Evolutionary conservation across 768 basidiomycete species (phyloP), one percentile per base, ranked within the genome.

Genomic region (Strobilomyces dryophilus): DNA sequence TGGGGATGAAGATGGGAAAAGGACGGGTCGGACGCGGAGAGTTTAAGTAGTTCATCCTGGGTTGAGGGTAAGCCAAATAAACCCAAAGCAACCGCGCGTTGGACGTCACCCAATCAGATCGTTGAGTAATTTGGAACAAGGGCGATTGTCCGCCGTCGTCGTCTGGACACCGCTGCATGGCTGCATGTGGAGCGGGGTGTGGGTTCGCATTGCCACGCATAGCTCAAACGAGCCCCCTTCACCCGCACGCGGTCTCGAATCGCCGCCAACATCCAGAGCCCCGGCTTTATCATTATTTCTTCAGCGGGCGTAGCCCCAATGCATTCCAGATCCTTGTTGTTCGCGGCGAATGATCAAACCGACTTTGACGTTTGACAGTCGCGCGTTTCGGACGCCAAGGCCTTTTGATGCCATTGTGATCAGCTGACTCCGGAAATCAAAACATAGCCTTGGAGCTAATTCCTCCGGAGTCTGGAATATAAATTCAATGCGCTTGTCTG

Each of bases 1-100:
- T 40, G 49, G 41, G 45, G 57, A 45, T 32, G 55, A 55, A 65
- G 63, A 67, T 63, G 65, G 56, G 59, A 51, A 57, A 53, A 26
- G 58, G 52, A 47, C 51, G 3, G 20, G n/a, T 24, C 14, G 1
- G 48, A 50, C 26, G 14, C 21, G 24, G 49, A 10, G 47, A 37
- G 58, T 62, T 71, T 71, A 69, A 71, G 68, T 69, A 69, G 57
- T 55, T 42, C 12, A 49, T 55, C 51, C 46, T 62, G 68, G 68
- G 68, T 57, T 55, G 50, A 69, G 68, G 68, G 67, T 53, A 20
- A 6, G n/a, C 57, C 68, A 69, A 71, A 71, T 27, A 69, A 49
- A n/a, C 24, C 44, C 64, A 69, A 70, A 68, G 10, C n/a, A n/a
- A n/a, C 24, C 36, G 46, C 51, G 57, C 53, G 24, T 49, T 37